A percentile compares a stretch with the other conserved stretches of the same genome.
phyloP scores from a whole-genome alignment of 2,329 filamentous ascomycete genomes.

The Penicillium sp. region DNA sequence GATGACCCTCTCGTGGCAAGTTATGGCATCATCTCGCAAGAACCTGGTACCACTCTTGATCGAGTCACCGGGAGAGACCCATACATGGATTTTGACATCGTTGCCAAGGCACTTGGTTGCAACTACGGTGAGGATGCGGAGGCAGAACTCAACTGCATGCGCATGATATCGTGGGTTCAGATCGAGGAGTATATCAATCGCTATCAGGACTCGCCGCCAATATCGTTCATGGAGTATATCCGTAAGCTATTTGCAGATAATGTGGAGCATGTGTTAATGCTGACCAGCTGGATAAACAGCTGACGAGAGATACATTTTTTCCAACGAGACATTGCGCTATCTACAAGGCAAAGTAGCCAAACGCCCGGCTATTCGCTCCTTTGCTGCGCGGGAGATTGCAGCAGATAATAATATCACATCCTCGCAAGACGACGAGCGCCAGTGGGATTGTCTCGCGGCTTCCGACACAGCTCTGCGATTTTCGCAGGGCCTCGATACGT shows the following conservation, averaged over 20 bases:
- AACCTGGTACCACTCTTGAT: conserved; percentile 7
- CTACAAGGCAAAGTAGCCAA: conserved; percentile 16
- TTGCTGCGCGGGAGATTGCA: conserved; percentile 16
- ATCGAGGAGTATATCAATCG: conserved; percentile 31
- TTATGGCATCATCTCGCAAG: conserved; percentile 20
- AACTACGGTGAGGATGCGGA: conserved; percentile 21
- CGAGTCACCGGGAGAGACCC: conserved; percentile 13
- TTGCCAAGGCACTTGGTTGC: conserved; percentile 32
- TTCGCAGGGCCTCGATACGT: conserved; percentile 30
- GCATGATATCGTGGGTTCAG: conserved; percentile 22
- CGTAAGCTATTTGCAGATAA: background rate
- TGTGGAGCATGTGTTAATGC: too few species aligned
- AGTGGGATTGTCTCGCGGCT: conserved; percentile 15
- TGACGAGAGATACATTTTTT: conserved; percentile 32
- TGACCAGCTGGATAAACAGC: background rate
- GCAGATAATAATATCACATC: conserved; percentile 15
- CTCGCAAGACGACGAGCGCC: conserved; percentile 3
- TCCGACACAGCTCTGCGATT: conserved; percentile 8
- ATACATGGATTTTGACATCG: conserved; percentile 32
- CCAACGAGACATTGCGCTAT: conserved; percentile 27
- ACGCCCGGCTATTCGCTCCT: conserved; percentile 21
- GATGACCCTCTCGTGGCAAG: conserved; percentile 25
- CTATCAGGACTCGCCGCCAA: conserved; percentile 22
- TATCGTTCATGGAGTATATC: conserved; percentile 22
- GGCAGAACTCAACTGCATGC: conserved; percentile 33